Conservation (phyloP, 208 protist species). For the Leishmania turanica region DNA sequence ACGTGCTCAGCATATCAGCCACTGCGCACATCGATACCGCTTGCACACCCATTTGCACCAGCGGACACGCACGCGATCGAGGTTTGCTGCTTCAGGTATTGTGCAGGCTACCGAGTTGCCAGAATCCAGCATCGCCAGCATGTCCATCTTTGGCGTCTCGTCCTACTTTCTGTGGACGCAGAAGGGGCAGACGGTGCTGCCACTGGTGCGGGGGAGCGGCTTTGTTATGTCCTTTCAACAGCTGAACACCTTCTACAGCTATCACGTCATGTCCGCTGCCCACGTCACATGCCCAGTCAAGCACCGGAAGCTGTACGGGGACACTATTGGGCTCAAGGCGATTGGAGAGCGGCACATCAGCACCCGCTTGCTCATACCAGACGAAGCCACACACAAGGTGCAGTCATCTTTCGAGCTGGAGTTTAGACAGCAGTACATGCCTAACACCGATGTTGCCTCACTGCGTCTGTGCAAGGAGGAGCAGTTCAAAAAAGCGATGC, state of each 20-base stretch:
- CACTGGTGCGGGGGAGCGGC: slow-evolving; percentile 83
- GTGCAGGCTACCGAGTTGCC: not conserved
- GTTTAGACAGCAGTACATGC: slow-evolving; percentile 68
- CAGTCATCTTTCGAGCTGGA: slow-evolving; percentile 51
- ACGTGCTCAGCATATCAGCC: not conserved
- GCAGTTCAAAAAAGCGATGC: slow-evolving; percentile 28
- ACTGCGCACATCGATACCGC: not conserved
- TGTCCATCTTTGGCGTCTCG: slow-evolving; percentile 79
- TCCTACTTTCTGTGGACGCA: slow-evolving; percentile 92
- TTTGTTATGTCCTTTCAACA: slow-evolving; percentile 77
- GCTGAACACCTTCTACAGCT: slow-evolving; percentile 70
- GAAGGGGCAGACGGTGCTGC: slow-evolving; percentile 84
- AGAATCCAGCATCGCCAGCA: slow-evolving; percentile 8
- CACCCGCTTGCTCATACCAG: slow-evolving; percentile 59
- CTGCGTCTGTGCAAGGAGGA: slow-evolving; percentile 58
- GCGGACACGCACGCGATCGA: not conserved
- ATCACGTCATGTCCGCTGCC: slow-evolving; percentile 84
- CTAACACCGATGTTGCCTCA: slow-evolving; percentile 74
- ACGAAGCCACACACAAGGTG: slow-evolving; percentile 32
- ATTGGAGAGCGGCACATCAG: slow-evolving; percentile 90
- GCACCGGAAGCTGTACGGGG: slow-evolving; percentile 66
- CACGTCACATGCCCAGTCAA: slow-evolving; percentile 83
- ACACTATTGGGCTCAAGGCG: slow-evolving; percentile 68
- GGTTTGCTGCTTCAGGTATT: not conserved
- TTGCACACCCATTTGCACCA: not conserved